A percentile compares a stretch with the other conserved stretches of the same genome.
Conservation (phyloP, 352 stramenopile genomes). For the Phytopythium ostracodes region DNA sequence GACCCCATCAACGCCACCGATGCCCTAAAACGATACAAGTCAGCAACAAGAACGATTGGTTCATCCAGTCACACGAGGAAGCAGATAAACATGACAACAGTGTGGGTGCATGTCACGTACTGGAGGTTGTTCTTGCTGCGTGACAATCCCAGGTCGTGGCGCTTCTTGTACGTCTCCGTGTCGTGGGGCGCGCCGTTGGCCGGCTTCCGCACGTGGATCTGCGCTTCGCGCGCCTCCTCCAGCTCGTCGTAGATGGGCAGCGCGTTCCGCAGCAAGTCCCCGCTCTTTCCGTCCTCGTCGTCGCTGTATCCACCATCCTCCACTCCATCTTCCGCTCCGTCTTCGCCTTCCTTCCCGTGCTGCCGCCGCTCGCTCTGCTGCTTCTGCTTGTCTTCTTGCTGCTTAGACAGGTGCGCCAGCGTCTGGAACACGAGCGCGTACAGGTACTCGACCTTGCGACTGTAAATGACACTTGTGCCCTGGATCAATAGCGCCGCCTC, state of each 20-base stretch:
- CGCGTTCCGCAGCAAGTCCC: constrained; percentile 49
- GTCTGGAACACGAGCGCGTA: constrained; percentile 91
- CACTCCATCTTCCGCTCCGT: constrained; percentile 21
- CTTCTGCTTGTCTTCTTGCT: constrained; percentile 37
- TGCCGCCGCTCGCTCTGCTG: constrained; percentile 11
- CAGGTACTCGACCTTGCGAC: constrained; percentile 94
- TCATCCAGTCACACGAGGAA: constrained; percentile 1
- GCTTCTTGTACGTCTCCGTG: constrained; percentile 9
- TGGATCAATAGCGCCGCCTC: constrained; percentile 92
- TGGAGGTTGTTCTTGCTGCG: constrained; percentile 73
- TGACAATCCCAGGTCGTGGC: constrained; percentile 17
- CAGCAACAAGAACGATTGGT: neutral
- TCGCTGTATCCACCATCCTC: constrained; percentile 21
- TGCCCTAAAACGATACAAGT: constrained; percentile 19
- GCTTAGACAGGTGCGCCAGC: constrained; percentile 73
- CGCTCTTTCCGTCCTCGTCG: constrained; percentile 18
- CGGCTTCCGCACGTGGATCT: constrained; percentile 54
- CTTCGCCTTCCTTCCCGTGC: constrained; percentile 21
- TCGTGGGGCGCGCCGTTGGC: constrained; percentile 7
- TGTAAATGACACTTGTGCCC: constrained; percentile 92
- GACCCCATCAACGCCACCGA: constrained; percentile 81
- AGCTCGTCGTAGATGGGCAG: constrained; percentile 63
- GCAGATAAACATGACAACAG: no score
- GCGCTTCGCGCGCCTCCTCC: constrained; percentile 36
- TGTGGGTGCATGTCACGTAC: no score